phyloP scores from a whole-genome alignment of 495 filamentous ascomycete genomes.

The Trichocladium uniseriatum region DNA sequence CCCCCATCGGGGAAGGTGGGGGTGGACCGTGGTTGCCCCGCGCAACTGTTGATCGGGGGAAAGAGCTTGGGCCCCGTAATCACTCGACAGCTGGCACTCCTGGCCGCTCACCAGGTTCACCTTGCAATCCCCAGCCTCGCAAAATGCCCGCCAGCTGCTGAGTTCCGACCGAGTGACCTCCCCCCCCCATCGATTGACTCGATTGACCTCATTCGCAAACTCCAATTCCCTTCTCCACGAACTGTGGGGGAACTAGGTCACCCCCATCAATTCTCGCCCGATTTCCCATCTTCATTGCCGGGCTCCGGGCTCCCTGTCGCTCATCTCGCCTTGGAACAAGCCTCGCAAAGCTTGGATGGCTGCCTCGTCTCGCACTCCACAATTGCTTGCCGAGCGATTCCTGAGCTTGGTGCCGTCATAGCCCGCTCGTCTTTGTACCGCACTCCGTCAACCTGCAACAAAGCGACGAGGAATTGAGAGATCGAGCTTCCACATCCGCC shows the following conservation, averaged over 20 bases:
- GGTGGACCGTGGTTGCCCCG: slow-evolving; percentile 9
- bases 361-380: slow-evolving; percentile 3
- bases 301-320: slow-evolving; percentile 1
- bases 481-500: not conserved
- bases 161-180: not conserved
- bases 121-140: not conserved
- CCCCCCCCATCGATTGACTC: not conserved
- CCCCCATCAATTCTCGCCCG: not conserved
- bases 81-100: not conserved
- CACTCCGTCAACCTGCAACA: not conserved
- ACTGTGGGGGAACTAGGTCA: slow-evolving; percentile 4
- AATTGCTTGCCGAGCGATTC: slow-evolving; percentile 3
- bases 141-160: slow-evolving; percentile 9
- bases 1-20: slow-evolving; percentile 15
- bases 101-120: too few relatives aligned
- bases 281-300: not conserved
- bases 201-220: not conserved
- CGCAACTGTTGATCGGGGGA: slow-evolving; percentile 5
- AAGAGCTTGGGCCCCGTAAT: slow-evolving; percentile 8
- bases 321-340: not conserved
- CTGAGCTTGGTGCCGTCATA: slow-evolving; percentile 2
- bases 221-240: not conserved
- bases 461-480: not conserved
- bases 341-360: too few relatives aligned
- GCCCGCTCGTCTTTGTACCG: not conserved